phyloP scores from a whole-genome alignment of 2,329 filamentous ascomycete genomes.

The Laburnicola sp. region DNA sequence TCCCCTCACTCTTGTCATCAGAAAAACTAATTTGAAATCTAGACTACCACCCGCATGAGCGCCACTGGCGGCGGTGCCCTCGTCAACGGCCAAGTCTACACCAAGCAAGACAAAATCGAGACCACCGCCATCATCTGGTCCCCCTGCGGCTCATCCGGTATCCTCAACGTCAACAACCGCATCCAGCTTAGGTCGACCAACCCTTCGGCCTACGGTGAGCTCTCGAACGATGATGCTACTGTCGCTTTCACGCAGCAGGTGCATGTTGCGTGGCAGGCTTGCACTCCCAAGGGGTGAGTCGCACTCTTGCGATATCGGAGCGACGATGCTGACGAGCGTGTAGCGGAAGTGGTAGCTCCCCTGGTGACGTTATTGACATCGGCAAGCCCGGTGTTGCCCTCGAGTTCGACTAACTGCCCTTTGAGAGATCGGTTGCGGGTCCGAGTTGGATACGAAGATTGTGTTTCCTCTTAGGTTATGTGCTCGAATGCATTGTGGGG shows the following conservation, averaged over 20 bases:
- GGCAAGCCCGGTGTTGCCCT: conserved; percentile 26
- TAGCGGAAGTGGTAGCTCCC: conserved; percentile 12
- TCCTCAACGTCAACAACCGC: conserved; percentile 42
- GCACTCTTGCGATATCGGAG: background rate
- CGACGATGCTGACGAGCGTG: background rate
- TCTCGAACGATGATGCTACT: conserved; percentile 41
- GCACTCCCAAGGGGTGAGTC: conserved; percentile 25
- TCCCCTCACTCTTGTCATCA: too few species aligned
- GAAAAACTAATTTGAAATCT: too few species aligned
- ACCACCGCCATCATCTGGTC: conserved; percentile 41
- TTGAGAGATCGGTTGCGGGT: too few species aligned
- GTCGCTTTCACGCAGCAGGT: conserved; percentile 42
- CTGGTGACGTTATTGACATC: conserved; percentile 31
- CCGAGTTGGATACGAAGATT: background rate
- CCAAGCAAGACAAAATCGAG: conserved; percentile 49
- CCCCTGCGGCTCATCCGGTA: conserved; percentile 37
- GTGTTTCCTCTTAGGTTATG: background rate
- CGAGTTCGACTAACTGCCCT: conserved; percentile 20
- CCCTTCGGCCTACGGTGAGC: conserved; percentile 29
- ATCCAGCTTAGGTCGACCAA: conserved; percentile 30
- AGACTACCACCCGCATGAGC: conserved; percentile 30
- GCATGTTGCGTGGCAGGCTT: conserved; percentile 39
- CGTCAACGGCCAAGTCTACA: conserved; percentile 48
- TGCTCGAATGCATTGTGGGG: background rate
- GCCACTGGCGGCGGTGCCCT: conserved; percentile 45